These are phyloP conservation scores for Immersiporthe knoxdaviesiana DNA, from an alignment of 2,329 filamentous ascomycete genomes.

Conservation along the genomic window DNA sequence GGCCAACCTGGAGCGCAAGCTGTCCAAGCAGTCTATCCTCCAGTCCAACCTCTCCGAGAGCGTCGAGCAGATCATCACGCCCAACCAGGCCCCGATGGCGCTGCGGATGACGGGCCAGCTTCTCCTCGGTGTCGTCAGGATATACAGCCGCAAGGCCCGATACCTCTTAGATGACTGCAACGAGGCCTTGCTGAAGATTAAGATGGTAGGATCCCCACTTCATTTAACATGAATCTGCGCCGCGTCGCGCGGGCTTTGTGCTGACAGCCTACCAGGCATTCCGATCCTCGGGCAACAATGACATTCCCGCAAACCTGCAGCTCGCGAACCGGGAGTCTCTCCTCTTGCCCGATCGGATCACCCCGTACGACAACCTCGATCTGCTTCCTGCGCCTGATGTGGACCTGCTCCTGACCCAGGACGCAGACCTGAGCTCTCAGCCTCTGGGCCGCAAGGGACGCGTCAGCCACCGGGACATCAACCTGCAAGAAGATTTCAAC, in stretches of 20 bases:
- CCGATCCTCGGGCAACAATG: slow-evolving; percentile 90
- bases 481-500: slow-evolving; percentile 69
- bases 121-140: slow-evolving; percentile 91
- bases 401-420: slow-evolving; percentile 76
- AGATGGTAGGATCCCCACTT: slow-evolving; percentile 70
- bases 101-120: slow-evolving; percentile 92
- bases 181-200: slow-evolving; percentile 96
- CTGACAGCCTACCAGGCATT: slow-evolving; percentile 71
- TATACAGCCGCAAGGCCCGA: slow-evolving; percentile 95
- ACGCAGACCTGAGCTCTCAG: slow-evolving; percentile 43
- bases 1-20: slow-evolving; percentile 96
- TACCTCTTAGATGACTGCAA: slow-evolving; percentile 98
- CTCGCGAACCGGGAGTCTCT: slow-evolving; percentile 83
- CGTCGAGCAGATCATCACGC: slow-evolving; percentile 92
- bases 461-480: slow-evolving; percentile 66
- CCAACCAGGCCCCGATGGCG: slow-evolving; percentile 91
- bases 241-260: slow-evolving; percentile 27
- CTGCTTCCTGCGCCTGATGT: slow-evolving; percentile 85
- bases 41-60: slow-evolving; percentile 94
- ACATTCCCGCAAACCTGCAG: slow-evolving; percentile 82
- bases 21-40: slow-evolving; percentile 94
- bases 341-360: slow-evolving; percentile 88
- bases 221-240: not conserved
- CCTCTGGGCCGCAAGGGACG: slow-evolving; percentile 61
- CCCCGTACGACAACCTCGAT: slow-evolving; percentile 81